Evolutionary conservation across 306 rosid species (phyloP), one percentile per base, ranked within the genome.

Genomic region (Fragaria ananassa): DNA sequence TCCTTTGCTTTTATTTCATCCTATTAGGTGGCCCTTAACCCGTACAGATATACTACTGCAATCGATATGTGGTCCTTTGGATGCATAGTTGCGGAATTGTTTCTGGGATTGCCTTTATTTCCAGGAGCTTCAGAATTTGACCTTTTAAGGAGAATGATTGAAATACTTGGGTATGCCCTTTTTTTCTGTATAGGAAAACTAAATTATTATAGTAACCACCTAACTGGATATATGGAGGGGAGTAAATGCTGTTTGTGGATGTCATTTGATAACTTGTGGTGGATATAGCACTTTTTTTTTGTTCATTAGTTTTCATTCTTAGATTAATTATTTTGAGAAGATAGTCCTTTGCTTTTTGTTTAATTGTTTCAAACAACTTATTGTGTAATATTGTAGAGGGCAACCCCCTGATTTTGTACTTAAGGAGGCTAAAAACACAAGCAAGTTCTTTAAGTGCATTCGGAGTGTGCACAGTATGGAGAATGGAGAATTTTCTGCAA

Each of bases 51-150:
- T 84, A 86, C 93, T 45, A 91, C 99, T n/a, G 96, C 96, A 65
- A 96, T 96, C 63, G 99, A 96, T 85, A 96, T 96, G 99, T 96
- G 99, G 99, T 96, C 99, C 86, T 96, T 96, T 85, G 99, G 99
- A 79, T 96, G 99, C 89, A 96, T 96, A 78, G 97, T 96, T 80
- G 99, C 99, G 6, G 99, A 96, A 83, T 83, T 96, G 88, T 96
- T 96, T 82, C 91, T 92, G 54, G 99, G 99, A 50, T 86, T 96
- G 82, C 99, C 99, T 46, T 85, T 96, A 80, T 96, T 96, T 79
- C 99, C 99, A 2, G 99, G 99, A 76, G 97, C 99, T 83, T 96
- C 99, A 31, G 99, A 96, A 81, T 96, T 92, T 79, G 99, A 96
- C 88, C 97, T 96, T 61, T 79, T 89, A 71, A 84, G 89, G 86